Evolutionary conservation across 2,329 filamentous ascomycete genomes (phyloP), one percentile per base, ranked within the genome.

Genomic region (Lecanicillium sp.): DNA sequence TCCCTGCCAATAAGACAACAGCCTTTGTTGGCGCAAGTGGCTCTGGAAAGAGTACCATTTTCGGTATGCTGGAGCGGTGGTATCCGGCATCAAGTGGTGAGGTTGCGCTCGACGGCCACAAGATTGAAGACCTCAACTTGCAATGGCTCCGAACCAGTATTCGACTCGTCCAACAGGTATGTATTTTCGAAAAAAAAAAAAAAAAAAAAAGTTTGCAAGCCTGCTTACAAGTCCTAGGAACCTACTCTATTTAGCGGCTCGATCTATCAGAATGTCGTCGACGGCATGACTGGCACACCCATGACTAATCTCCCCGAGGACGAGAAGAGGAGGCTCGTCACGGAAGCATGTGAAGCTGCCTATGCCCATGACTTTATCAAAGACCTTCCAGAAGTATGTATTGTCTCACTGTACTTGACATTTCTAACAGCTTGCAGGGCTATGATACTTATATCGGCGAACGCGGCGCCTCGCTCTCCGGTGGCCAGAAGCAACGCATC

Each of bases 401-500:
- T 6, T 29, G 41, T 2, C 2, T 9, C 3, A 18, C 9, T 11
- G 14, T n/a, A 19, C 0, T 4, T 2, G 4, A 12, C 4, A 11
- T 27, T 15, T 15, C 38, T 34, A 27, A 34, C 38, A 29, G 17
- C n/a, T 6, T 22, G 7, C 17, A 63, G 54, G 73, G 71, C 4
- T 83, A 83, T 47, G 64, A 74, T 2, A 80, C 78, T 0, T 59
- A 65, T 16, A 77, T 84, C 4, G 80, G 80, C 2, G 78, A 83
- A 48, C 69, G 71, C 11, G 80, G 80, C 0, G 73, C 77, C 8
- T 78, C 77, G 33, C 60, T 85, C 0, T 81, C 75, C 5, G 80
- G 80, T 8, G 80, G 80, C 2, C 80, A 84, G 49, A 70, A 78
- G 37, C 80, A 84, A 50, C 70, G 80, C 5, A 65, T 84, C 18